Evolutionary conservation across 257 asterid species (phyloP), one percentile per base, ranked within the genome.

Genomic region (Salvia rosmarinus): DNA sequence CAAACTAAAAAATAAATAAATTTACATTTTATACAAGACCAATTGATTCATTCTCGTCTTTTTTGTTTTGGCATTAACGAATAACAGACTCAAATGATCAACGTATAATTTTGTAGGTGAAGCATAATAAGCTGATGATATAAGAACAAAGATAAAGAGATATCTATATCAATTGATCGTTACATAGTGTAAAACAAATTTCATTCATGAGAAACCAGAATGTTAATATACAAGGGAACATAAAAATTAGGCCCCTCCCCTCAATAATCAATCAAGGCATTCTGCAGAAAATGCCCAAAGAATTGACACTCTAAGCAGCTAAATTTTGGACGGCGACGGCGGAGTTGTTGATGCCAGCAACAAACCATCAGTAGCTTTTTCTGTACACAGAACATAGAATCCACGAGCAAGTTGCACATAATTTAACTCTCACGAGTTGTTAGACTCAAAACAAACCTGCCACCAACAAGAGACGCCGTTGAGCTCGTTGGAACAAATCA

Each of bases 181-280:
- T 17, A 11, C 6, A 28, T 70, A 43, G 34, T 19, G 14, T 51
- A 4, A 28, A 61, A 40, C 63, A 49, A 60, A 4, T 71, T 50
- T 6, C 21, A 30, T 60, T 63, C 42, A 52, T 4, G 10, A 6
- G 64, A 52, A 58, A 66, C 5, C 42, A 43, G 11, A 75, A 79
- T 59, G 43, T 21, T 20, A 71, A 59, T 57, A 54, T 67, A 81
- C 77, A 77, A 61, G n/a, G 77, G 71, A 39, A 9, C 54, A 40
- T 52, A 39, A 32, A 62, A 63, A 75, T 32, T 40, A 54, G 76
- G 44, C 43, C 63, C 21, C n/a, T n/a, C 23, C 35, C 61, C n/a
- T 25, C 25, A 49, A 16, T 49, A 49, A 49, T 37, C 56, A 56
- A 51, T 19, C 9, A 25, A 20, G 13, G 13, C 40, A 39, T 37